Evolutionary conservation across 768 basidiomycete species (phyloP).

Genomic region (Psilocybe tampanensis): DNA sequence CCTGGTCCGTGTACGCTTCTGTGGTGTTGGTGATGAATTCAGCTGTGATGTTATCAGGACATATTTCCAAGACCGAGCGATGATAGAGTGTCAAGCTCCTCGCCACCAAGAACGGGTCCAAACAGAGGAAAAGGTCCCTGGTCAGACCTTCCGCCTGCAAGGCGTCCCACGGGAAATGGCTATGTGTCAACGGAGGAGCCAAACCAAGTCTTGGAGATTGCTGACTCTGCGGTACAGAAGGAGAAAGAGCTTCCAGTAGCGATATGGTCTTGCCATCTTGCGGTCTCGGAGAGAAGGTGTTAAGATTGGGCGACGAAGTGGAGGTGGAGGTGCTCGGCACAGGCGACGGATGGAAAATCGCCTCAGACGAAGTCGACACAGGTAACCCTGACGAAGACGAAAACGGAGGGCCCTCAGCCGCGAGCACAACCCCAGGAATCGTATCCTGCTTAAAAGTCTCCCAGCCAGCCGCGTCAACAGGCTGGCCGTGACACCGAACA

Average conservation of each 20-base stretch:
- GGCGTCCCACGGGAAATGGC: slow-evolving; percentile 46
- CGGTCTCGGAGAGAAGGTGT: slow-evolving; percentile 58
- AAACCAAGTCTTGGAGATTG: slow-evolving; percentile 24
- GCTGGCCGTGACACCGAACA: slow-evolving; percentile 54
- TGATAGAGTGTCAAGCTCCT: slow-evolving; percentile 67
- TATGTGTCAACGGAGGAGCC: slow-evolving; percentile 2
- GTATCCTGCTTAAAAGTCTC: slow-evolving; percentile 55
- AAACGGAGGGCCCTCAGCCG: slow-evolving; percentile 19
- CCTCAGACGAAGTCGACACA: slow-evolving; percentile 53
- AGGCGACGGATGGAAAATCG: slow-evolving; percentile 53
- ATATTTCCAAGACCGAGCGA: slow-evolving; percentile 48
- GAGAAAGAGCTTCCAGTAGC: slow-evolving; percentile 45
- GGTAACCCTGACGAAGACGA: slow-evolving; percentile 32
- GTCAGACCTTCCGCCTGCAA: slow-evolving; percentile 71
- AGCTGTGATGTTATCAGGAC: slow-evolving; percentile 56
- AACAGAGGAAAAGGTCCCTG: slow-evolving; percentile 59
- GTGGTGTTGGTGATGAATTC: slow-evolving; percentile 38
- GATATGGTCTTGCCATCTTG: slow-evolving; percentile 42
- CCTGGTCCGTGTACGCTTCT: slow-evolving; percentile 22
- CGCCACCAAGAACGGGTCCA: slow-evolving; percentile 67
- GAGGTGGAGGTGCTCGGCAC: slow-evolving; percentile 43
- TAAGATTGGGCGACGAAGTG: slow-evolving; percentile 47
- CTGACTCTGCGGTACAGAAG: slow-evolving; percentile 14
- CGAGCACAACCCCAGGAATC: slow-evolving; percentile 43
- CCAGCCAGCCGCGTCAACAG: slow-evolving; percentile 58